Conservation (phyloP, 2,329 filamentous ascomycete genomes). For the Penicillium sp. region DNA sequence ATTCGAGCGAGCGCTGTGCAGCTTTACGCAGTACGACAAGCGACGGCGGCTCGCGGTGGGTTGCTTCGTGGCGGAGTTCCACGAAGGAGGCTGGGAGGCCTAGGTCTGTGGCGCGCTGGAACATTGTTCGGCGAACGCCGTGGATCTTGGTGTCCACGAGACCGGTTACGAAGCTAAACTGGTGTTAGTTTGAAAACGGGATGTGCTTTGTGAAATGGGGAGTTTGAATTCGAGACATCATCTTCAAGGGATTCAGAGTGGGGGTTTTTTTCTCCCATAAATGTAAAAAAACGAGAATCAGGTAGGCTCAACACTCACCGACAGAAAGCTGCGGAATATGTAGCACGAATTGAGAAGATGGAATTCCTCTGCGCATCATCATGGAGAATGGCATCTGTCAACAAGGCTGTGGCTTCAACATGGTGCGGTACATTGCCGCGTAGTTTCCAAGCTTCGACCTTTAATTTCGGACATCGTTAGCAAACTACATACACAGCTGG, state of each 20-base stretch:
- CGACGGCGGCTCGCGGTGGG: slow-evolving; percentile 81
- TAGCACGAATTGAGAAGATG: slow-evolving; percentile 46
- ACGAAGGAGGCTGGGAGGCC: slow-evolving; percentile 68
- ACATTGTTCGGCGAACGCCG: slow-evolving; percentile 46
- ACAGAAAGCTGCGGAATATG: slow-evolving; percentile 48
- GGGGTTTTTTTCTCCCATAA: not conserved
- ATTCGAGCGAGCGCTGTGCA: slow-evolving; percentile 68
- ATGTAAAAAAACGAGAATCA: not conserved
- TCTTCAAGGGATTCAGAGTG: not conserved
- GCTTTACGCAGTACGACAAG: slow-evolving; percentile 70
- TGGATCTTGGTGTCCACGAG: slow-evolving; percentile 46
- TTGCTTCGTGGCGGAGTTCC: slow-evolving; percentile 84
- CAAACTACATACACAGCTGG: not conserved
- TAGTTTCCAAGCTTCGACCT: slow-evolving; percentile 49
- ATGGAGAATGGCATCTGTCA: slow-evolving; percentile 49
- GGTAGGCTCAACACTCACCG: slow-evolving; percentile 33
- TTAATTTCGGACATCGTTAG: not conserved
- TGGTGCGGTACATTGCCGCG: slow-evolving; percentile 47
- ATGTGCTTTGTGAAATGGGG: not conserved
- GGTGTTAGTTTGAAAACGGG: slow-evolving; percentile 3
- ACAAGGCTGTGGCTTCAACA: slow-evolving; percentile 47
- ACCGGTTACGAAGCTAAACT: slow-evolving; percentile 45
- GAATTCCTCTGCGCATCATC: slow-evolving; percentile 44
- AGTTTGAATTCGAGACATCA: not conserved
- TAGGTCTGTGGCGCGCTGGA: slow-evolving; percentile 43